Conservation (phyloP, 1,284 basidiomycete species). For the Papiliotrema fonsecae region DNA sequence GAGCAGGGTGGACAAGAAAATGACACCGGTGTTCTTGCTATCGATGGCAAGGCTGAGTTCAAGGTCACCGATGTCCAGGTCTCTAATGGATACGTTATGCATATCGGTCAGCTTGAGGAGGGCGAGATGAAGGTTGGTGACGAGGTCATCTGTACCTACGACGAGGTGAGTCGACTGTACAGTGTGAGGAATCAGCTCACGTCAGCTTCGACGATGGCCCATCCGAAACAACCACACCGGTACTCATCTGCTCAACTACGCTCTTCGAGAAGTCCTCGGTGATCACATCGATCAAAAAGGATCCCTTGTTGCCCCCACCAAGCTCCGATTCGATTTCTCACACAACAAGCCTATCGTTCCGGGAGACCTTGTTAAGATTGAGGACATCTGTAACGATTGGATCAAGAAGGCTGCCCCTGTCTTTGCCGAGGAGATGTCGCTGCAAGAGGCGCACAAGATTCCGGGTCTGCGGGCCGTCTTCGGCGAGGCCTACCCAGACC, state of each 20-base stretch:
- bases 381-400: constrained; percentile 80
- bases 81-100: constrained; percentile 79
- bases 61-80: constrained; percentile 89
- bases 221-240: constrained; percentile 97
- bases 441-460: constrained; percentile 80
- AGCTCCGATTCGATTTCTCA: constrained; percentile 97
- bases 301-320: constrained; percentile 90
- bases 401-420: constrained; percentile 84
- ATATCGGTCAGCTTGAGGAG: constrained; percentile 80
- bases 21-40: constrained; percentile 89
- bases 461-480: constrained; percentile 94
- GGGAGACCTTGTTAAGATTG: constrained; percentile 75
- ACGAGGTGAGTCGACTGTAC: constrained; percentile 55
- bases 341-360: constrained; percentile 81
- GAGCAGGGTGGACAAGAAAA: constrained; percentile 97
- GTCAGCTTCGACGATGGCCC: constrained; percentile 85
- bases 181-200: neutral
- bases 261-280: constrained; percentile 85
- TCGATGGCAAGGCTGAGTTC: constrained; percentile 88
- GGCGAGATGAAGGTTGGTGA: constrained; percentile 65
- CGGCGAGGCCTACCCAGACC: constrained; percentile 96
- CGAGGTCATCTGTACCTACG: constrained; percentile 66
- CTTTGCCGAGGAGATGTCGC: constrained; percentile 76
- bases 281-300: constrained; percentile 98
- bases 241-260: constrained; percentile 96